Evolutionary conservation across 2,329 filamentous ascomycete genomes (phyloP), one percentile per base, ranked within the genome.

Genomic region (Alternaria postmessia): DNA sequence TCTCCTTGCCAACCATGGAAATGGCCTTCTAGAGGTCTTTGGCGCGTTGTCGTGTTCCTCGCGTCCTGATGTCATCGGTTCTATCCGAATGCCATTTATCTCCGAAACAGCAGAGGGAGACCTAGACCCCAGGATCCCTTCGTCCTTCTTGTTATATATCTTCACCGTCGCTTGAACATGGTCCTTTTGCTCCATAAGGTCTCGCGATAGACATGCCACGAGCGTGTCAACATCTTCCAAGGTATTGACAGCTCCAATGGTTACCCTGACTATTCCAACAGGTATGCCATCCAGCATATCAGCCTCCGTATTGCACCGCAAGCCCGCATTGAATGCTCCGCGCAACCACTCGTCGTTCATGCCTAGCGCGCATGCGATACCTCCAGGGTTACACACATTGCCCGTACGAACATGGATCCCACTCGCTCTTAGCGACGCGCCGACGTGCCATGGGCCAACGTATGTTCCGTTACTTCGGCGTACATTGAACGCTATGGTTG

Each of bases 401-500:
- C 89, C 89, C 53, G 86, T 87, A 47, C 89, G 82, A 32, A 91
- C 80, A 65, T 86, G 89, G 54, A 91, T 86, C 7, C 81, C 79
- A 4, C 81, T 78, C 12, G 81, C 76, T 62, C 88, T 85, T 0
- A 88, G 87, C 18, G 83, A 76, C 32, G 79, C 79, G 74, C 90
- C 88, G n/a, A 89, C 85, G 2, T 85, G 81, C 2, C 82, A 82
- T 68, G 88, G 89, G 0, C 85, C 81, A 30, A 89, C 77, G 65
- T 85, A 84, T 1, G 76, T 76, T 1, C 87, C 87, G 57, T 85
- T 81, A 3, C 81, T 72, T n/a, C 76, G 76, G 26, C 83, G 74
- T 12, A 91, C 75, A 63, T 90, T 91, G 77, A 91, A 89, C 2
- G 88, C 86, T 22, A 91, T 78, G 0, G 86, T 89, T 1, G 87